Conservation (phyloP, 1,139 yeast species). For the Kazachstania sp. region DNA sequence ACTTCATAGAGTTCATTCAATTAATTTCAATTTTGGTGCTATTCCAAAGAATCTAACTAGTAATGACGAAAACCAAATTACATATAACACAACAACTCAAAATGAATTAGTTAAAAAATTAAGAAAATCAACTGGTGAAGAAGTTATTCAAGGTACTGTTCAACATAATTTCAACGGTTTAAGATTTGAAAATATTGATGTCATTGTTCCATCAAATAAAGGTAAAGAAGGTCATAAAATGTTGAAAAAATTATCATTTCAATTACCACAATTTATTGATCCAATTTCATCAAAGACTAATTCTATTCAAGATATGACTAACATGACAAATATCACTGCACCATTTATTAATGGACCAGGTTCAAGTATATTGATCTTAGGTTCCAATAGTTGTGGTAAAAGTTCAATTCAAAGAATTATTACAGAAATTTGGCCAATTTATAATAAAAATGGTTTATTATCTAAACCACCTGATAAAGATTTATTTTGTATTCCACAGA, state of each 20-base stretch:
- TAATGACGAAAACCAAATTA: not conserved
- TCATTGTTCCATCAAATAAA: slow-evolving; percentile 61
- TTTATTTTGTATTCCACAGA: slow-evolving; percentile 71
- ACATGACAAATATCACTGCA: slow-evolving; percentile 17
- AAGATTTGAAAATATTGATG: slow-evolving; percentile 73
- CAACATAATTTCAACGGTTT: slow-evolving; percentile 74
- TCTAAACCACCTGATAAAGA: slow-evolving; percentile 73
- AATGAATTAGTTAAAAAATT: not conserved
- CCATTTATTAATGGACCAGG: slow-evolving; percentile 33
- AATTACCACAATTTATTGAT: slow-evolving; percentile 39
- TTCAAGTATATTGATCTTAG: slow-evolving; percentile 70
- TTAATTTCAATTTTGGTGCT: slow-evolving; percentile 54
- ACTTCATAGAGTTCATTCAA: slow-evolving; percentile 75
- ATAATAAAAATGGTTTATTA: slow-evolving; percentile 56
- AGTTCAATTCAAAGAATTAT: slow-evolving; percentile 76
- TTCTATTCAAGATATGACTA: slow-evolving; percentile 20
- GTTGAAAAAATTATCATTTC: slow-evolving; percentile 54
- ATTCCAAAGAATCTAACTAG: slow-evolving; percentile 2
- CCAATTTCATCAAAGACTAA: slow-evolving; percentile 18
- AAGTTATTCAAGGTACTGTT: slow-evolving; percentile 65
- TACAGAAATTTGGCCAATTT: slow-evolving; percentile 90
- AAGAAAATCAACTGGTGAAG: slow-evolving; percentile 5
- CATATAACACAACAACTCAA: not conserved
- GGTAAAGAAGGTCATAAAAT: slow-evolving; percentile 51
- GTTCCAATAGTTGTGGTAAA: slow-evolving; percentile 86